Evolutionary conservation across 2,329 filamentous ascomycete genomes (phyloP), one percentile per base, ranked within the genome.

Genomic region (Penicillium nordicum): DNA sequence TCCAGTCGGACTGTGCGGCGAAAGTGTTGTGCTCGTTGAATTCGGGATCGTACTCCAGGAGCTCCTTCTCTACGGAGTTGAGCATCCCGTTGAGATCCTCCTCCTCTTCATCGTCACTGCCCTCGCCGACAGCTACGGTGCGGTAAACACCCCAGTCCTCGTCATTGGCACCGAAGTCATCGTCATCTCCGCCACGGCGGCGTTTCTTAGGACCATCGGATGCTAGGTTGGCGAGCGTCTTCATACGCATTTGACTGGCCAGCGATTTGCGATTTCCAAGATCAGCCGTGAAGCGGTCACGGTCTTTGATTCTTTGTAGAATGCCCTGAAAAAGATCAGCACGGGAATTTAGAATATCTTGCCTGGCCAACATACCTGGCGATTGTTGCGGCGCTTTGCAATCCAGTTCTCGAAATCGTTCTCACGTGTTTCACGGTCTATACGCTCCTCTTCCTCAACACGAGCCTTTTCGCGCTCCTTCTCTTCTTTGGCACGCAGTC

Each of bases 131-230:
- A 2, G 91, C 90, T 55, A 97, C 95, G 40, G 90, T 90, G 51
- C 94, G 88, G 75, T 99, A 99, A 14, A 99, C 91, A 56, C 91
- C 91, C 94, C 94, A 99, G 73, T 99, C 94, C 55, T 95, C 92
- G 69, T 99, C 94, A 72, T 99, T 93, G 48, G 92, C 92, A 55
- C 94, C 94, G 70, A 99, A 99, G 58, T 90, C 92, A 71, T 99
- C 94, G 67, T 99, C 94, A 70, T 97, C 93, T 4, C 88, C 90
- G 8, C 91, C 92, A 18, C 92, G 86, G 14, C 93, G 85, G 74
- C 96, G 95, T 72, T 92, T 92, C 62, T 80, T 80, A 7, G 93
- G 92, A 6, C 85, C 87, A 73, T 99, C 94, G 0, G 93, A 92
- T 3, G 94, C 94, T 1, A 99, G 86, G 69, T 96, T 97, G 57